phyloP scores from a whole-genome alignment of 441 rosid species.

The Eugenia klotzschiana region DNA sequence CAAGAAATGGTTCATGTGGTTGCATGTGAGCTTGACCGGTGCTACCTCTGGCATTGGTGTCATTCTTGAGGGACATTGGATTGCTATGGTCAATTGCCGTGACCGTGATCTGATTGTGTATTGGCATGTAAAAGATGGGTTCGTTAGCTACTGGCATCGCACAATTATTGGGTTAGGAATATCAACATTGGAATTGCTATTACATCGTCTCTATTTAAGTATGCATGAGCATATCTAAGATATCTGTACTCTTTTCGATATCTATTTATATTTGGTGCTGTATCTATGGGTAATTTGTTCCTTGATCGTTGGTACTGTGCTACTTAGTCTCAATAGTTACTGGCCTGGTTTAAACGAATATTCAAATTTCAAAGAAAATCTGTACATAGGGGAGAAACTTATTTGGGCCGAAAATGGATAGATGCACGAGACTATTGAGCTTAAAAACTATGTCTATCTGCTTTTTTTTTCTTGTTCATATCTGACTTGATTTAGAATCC shows the following conservation, averaged over 20 bases:
- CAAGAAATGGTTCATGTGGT: neutral
- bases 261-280: neutral
- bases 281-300: neutral
- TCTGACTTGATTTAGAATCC: neutral
- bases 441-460: neutral
- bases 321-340: neutral
- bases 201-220: too few species aligned
- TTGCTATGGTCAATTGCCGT: neutral
- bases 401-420: neutral
- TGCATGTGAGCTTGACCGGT: neutral
- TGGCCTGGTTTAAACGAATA: neutral
- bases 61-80: neutral
- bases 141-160: neutral
- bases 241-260: neutral
- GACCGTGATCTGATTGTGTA: neutral
- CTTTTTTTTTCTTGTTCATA: neutral
- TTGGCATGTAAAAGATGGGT: neutral
- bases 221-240: neutral
- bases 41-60: neutral
- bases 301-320: neutral
- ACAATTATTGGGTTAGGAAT: neutral
- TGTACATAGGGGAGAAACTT: neutral
- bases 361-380: neutral
- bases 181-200: neutral
- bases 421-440: neutral